Conservation (phyloP, 768 basidiomycete genomes). For the Russula vinacea region DNA sequence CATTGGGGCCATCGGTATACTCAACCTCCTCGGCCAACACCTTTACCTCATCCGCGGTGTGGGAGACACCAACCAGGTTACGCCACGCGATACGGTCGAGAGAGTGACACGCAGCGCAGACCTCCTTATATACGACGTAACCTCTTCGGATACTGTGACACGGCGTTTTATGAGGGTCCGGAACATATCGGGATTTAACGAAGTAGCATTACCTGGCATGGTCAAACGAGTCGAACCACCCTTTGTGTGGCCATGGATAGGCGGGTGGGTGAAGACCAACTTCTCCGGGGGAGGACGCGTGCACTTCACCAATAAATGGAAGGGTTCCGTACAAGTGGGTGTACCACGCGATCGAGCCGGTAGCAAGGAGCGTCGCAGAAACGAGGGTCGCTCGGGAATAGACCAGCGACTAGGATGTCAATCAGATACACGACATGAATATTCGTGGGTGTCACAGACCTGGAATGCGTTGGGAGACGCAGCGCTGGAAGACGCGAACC, state of each 20-base stretch:
- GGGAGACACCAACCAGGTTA: constrained; percentile 97
- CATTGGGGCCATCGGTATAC: constrained; percentile 93
- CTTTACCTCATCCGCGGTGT: constrained; percentile 87
- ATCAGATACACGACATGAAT: not conserved
- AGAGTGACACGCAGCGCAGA: constrained; percentile 98
- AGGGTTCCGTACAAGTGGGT: constrained; percentile 87
- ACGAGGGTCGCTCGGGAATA: constrained; percentile 72
- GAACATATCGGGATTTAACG: constrained; percentile 12
- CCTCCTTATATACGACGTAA: constrained; percentile 97
- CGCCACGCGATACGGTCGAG: constrained; percentile 99
- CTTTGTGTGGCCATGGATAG: constrained; percentile 92
- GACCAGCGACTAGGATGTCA: constrained; percentile 50
- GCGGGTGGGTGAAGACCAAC: constrained; percentile 86
- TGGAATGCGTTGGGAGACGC: constrained; percentile 55
- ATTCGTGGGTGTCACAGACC: constrained; percentile 44
- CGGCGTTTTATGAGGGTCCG: constrained; percentile 25
- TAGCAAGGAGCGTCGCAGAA: constrained; percentile 72
- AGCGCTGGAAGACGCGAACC: constrained; percentile 67
- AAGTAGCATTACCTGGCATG: constrained; percentile 75
- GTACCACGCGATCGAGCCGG: constrained; percentile 95
- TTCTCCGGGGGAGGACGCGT: constrained; percentile 89
- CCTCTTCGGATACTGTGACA: constrained; percentile 82
- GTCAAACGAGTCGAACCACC: constrained; percentile 87
- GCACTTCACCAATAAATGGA: constrained; percentile 87
- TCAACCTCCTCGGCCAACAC: constrained; percentile 95